phyloP scores from a whole-genome alignment of 2,329 filamentous ascomycete species.

The Verticillium nubilum region DNA sequence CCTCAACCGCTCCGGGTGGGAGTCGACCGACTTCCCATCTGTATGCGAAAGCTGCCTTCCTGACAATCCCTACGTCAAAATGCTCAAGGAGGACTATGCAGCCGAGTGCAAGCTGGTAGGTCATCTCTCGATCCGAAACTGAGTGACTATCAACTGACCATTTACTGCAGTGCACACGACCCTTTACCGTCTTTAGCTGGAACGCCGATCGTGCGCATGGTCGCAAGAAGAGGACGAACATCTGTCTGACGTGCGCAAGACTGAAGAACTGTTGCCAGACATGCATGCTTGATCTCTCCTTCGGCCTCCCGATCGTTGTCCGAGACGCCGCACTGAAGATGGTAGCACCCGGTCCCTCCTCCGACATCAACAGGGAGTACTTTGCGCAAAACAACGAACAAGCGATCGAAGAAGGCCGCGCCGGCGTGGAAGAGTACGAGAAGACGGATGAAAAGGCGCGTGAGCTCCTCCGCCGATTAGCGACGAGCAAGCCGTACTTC shows the following conservation, averaged over 20 bases:
- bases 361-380: conserved; percentile 92
- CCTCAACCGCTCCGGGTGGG: conserved; percentile 92
- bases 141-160: conserved; percentile 11
- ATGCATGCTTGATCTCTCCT: conserved; percentile 97
- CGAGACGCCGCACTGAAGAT: conserved; percentile 96
- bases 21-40: conserved; percentile 84
- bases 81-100: conserved; percentile 96
- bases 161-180: conserved; percentile 65
- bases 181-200: conserved; percentile 95
- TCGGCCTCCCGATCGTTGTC: conserved; percentile 90
- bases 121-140: not conserved
- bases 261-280: conserved; percentile 99
- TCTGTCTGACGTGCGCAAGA: conserved; percentile 93
- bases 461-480: conserved; percentile 77
- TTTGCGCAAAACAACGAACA: conserved; percentile 97
- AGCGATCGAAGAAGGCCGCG: conserved; percentile 87
- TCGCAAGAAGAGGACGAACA: conserved; percentile 88
- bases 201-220: conserved; percentile 82
- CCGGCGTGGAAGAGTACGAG: conserved; percentile 82
- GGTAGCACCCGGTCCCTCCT: conserved; percentile 88
- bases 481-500: conserved; percentile 92
- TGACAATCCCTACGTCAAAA: conserved; percentile 96
- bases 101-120: conserved; percentile 69
- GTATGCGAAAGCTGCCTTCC: conserved; percentile 91
- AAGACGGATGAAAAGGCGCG: conserved; percentile 96